phyloP scores from a whole-genome alignment of 768 basidiomycete genomes.

The Exsudoporus frostii region DNA sequence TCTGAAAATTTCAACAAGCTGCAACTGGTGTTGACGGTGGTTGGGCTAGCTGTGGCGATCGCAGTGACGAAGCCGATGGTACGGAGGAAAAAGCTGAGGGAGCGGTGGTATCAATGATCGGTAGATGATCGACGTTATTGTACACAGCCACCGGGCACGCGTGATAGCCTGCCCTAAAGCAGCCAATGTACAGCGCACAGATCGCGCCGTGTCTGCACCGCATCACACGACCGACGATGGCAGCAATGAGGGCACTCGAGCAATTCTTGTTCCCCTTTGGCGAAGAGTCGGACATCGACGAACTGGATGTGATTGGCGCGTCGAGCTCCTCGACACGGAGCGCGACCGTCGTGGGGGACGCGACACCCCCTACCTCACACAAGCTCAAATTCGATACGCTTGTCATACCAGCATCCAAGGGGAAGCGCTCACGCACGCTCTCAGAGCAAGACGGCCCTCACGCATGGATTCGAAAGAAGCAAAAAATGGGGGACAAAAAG shows the following conservation, averaged over 20 bases:
- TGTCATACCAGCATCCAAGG: constrained; percentile 9
- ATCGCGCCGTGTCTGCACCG: not conserved
- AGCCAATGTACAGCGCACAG: too few species aligned
- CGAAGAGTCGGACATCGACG: constrained; percentile 20
- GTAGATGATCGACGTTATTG: not conserved
- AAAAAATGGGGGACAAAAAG: constrained; percentile 38
- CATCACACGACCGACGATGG: not conserved
- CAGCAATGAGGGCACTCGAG: constrained; percentile 1
- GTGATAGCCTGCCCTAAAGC: constrained; percentile 27
- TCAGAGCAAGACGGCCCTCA: not conserved
- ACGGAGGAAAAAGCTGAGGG: constrained; percentile 56
- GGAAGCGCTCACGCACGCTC: constrained; percentile 20
- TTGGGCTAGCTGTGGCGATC: constrained; percentile 70
- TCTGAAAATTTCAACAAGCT: constrained; percentile 91
- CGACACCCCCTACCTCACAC: constrained; percentile 17
- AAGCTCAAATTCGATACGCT: constrained; percentile 1
- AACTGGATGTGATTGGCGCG: constrained; percentile 27
- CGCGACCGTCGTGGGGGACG: constrained; percentile 29
- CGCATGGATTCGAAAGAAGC: constrained; percentile 23
- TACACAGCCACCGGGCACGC: constrained; percentile 20
- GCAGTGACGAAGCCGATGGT: constrained; percentile 83
- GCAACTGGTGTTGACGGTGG: constrained; percentile 82
- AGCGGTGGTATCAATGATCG: constrained; percentile 59
- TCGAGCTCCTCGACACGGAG: constrained; percentile 27
- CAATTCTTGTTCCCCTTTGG: constrained; percentile 10